phyloP scores from a whole-genome alignment of 768 basidiomycete species.

The Leccinum incarnatum region DNA sequence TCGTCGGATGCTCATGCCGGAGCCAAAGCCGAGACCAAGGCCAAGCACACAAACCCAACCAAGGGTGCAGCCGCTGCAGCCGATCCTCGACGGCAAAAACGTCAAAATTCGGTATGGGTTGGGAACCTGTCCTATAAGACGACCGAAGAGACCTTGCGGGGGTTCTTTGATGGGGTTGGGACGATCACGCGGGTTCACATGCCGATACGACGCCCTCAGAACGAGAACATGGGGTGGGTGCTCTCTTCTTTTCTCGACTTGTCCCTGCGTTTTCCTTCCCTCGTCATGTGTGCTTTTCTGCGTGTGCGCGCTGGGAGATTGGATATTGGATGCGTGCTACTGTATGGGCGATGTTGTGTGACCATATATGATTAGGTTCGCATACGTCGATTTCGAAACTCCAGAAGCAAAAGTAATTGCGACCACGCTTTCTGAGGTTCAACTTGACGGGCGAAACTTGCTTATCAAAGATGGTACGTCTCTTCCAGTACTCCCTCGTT shows the following conservation, averaged over 20 bases:
- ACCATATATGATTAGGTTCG: constrained; percentile 58
- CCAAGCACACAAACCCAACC: neutral
- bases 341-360: constrained; percentile 3
- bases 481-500: neutral
- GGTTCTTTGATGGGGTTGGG: constrained; percentile 69
- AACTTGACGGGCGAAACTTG: constrained; percentile 79
- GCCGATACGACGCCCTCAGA: constrained; percentile 70
- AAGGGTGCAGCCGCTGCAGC: neutral
- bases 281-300: neutral
- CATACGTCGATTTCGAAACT: constrained; percentile 91
- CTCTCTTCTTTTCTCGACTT: constrained; percentile 10
- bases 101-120: constrained; percentile 91
- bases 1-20: neutral
- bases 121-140: constrained; percentile 94
- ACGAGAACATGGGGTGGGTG: constrained; percentile 78
- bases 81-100: constrained; percentile 38
- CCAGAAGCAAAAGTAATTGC: constrained; percentile 71
- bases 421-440: constrained; percentile 77
- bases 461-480: constrained; percentile 88
- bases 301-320: neutral
- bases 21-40: neutral
- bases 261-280: neutral
- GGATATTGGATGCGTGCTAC: too few species aligned
- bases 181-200: constrained; percentile 82
- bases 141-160: constrained; percentile 63